Evolutionary conservation across 495 filamentous ascomycete genomes (phyloP).

Genomic region (Penicillium silybi): DNA sequence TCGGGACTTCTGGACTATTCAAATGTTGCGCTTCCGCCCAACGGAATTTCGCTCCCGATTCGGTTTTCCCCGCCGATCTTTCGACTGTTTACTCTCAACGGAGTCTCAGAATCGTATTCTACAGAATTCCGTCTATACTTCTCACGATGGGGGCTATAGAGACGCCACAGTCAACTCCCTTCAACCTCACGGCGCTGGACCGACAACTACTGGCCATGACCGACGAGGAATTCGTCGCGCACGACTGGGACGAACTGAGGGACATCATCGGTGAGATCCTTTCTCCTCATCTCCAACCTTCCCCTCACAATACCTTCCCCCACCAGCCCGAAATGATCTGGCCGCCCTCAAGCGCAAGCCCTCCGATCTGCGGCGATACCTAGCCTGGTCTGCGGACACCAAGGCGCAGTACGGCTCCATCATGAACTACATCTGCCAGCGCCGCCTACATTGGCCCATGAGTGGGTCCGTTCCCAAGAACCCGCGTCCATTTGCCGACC

Average conservation of each 20-base stretch:
- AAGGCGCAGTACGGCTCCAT: constrained; percentile 72
- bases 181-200: constrained; percentile 64
- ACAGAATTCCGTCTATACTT: not conserved
- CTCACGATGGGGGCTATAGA: not conserved
- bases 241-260: constrained; percentile 66
- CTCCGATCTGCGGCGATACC: constrained; percentile 78
- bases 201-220: constrained; percentile 61
- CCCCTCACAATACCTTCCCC: constrained; percentile 8
- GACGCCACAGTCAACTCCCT: constrained; percentile 37
- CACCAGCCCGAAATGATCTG: constrained; percentile 65
- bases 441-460: constrained; percentile 66
- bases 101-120: too few relatives aligned
- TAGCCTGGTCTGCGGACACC: constrained; percentile 67
- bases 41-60: constrained; percentile 25
- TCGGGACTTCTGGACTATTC: not conserved
- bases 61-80: constrained; percentile 10
- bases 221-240: constrained; percentile 64
- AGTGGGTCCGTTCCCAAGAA: constrained; percentile 20
- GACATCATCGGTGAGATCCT: constrained; percentile 58
- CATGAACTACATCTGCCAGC: constrained; percentile 67
- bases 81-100: constrained; percentile 4
- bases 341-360: constrained; percentile 74
- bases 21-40: constrained; percentile 15
- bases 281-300: not conserved
- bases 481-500: constrained; percentile 61